These are phyloP conservation scores for Pilasporangium apinafurcum DNA, from an alignment of 352 stramenopile species.

Conservation along the genomic window DNA sequence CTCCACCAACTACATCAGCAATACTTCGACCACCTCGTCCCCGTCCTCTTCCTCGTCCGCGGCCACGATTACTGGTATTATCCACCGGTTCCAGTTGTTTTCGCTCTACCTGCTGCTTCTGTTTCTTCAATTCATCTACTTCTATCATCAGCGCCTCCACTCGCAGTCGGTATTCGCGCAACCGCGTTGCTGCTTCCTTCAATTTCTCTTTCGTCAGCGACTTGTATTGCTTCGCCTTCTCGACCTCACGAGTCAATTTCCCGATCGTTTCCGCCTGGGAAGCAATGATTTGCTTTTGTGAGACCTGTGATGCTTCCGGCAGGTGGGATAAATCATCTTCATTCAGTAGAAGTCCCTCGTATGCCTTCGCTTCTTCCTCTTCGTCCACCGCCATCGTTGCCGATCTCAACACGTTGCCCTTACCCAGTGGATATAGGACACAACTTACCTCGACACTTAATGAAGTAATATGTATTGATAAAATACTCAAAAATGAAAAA, in stretches of 20 bases:
- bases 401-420: no score
- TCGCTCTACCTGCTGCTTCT: not conserved
- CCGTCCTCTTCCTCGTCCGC: not conserved
- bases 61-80: not conserved
- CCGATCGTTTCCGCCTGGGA: conserved; percentile 49
- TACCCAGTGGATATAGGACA: no score
- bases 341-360: no score
- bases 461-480: no score
- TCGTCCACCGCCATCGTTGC: no score
- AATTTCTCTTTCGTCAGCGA: conserved; percentile 54
- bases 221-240: conserved; percentile 39
- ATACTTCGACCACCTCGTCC: not conserved
- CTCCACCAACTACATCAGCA: not conserved
- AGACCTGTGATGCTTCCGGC: conserved; percentile 32
- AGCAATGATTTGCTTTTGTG: conserved; percentile 69
- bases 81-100: not conserved
- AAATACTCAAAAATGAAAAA: no score
- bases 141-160: conserved; percentile 41
- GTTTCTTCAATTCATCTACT: conserved; percentile 14
- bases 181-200: conserved; percentile 49
- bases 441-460: no score
- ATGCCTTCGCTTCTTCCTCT: no score
- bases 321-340: conserved; percentile 2
- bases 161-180: conserved; percentile 54
- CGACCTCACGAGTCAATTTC: conserved; percentile 28